Conservation (phyloP, 305 asterid species). For the Rubia tinctorum region DNA sequence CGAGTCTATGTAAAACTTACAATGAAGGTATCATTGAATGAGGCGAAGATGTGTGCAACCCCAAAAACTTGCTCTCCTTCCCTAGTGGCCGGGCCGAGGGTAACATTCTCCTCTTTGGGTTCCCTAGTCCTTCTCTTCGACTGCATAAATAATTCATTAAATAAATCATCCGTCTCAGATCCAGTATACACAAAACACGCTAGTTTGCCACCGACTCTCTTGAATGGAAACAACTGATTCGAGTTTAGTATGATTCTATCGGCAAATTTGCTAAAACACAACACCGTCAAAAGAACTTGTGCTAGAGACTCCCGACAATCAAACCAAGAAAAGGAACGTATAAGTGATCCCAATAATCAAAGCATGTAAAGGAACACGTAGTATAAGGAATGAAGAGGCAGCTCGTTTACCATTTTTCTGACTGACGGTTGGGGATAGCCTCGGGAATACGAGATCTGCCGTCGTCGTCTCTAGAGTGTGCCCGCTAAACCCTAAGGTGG, state of each 20-base stretch:
- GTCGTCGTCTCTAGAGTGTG: background rate
- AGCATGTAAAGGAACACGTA: background rate
- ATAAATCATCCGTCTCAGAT: background rate
- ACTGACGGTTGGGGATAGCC: background rate
- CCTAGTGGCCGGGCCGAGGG: slow-evolving; percentile 56
- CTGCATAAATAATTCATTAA: slow-evolving; percentile 16
- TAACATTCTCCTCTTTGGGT: slow-evolving; percentile 61
- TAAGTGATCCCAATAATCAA: background rate
- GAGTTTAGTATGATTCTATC: no score
- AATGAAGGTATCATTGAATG: slow-evolving; percentile 68
- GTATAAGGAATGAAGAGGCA: background rate
- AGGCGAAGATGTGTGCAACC: slow-evolving; percentile 75
- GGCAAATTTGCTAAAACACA: no score
- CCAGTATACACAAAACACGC: background rate
- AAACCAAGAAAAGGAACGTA: background rate
- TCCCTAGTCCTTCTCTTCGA: slow-evolving; percentile 57
- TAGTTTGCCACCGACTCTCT: no score
- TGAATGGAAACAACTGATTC: no score
- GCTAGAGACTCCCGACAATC: no score
- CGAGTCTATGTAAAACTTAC: no score
- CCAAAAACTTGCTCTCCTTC: slow-evolving; percentile 67
- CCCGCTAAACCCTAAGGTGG: background rate
- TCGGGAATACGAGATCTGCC: background rate
- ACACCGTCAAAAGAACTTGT: no score
- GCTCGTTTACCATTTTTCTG: background rate